These are phyloP conservation scores for Setaria viridis DNA, from an alignment of 202 grass and related monocot species.

Conservation along the genomic window DNA sequence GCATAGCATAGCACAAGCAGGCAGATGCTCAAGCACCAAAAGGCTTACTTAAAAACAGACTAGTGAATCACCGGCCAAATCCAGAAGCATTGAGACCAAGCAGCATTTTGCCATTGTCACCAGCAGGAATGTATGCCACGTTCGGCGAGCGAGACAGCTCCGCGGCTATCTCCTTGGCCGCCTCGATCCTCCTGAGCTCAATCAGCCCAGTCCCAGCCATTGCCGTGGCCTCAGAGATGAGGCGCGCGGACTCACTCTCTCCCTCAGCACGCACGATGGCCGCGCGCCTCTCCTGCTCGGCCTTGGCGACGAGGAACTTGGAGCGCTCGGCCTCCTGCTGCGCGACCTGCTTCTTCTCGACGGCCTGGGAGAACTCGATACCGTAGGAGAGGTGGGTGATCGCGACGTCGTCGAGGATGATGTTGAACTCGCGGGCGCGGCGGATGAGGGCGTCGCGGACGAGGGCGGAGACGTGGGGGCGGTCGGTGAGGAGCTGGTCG, in stretches of 20 bases:
- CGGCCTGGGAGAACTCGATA: conserved; percentile 80
- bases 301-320: conserved; percentile 88
- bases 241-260: conserved; percentile 77
- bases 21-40: conserved; percentile 5
- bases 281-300: conserved; percentile 83
- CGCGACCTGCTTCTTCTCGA: conserved; percentile 95
- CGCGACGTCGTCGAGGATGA: conserved; percentile 90
- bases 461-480: conserved; percentile 85
- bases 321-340: conserved; percentile 91
- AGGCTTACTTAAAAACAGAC: conserved; percentile 29
- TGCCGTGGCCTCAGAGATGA: conserved; percentile 91
- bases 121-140: conserved; percentile 68
- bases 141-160: conserved; percentile 81
- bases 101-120: conserved; percentile 66
- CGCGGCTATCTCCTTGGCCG: conserved; percentile 77
- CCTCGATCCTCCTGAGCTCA: conserved; percentile 88
- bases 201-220: conserved; percentile 71
- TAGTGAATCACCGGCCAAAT: conserved; percentile 53
- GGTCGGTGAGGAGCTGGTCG: conserved; percentile 90
- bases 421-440: conserved; percentile 89
- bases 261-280: conserved; percentile 85
- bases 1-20: conserved; percentile 26
- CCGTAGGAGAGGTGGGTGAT: conserved; percentile 95
- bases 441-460: conserved; percentile 77
- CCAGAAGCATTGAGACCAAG: conserved; percentile 76